Base-by-base conservation (phyloP, 1,284 basidiomycete genomes). In the Moesziomyces parantarcticus region DNA sequence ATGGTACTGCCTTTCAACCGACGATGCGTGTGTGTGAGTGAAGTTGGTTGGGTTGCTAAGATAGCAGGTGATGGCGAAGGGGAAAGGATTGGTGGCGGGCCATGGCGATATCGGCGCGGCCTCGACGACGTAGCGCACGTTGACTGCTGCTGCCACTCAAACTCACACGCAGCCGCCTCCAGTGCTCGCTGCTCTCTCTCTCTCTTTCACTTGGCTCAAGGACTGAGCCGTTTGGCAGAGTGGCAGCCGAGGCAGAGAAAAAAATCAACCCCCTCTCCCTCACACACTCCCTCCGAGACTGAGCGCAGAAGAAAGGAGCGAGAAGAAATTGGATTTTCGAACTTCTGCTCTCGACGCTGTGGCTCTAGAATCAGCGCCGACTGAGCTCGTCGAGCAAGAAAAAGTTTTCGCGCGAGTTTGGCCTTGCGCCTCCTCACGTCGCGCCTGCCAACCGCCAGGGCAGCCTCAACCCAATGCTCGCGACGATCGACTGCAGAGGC, bases 1-100 rank as follows among this genome's bases (percentile, higher is more conserved):
- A 51, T 36, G 47, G 14, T 36, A 52, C 29, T 22, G 50, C 62
- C 59, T 59, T 66, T 65, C 59, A 74, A 74, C 62, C 51, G 51
- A 44, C 40, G 18, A 34, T 56, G 56, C 45, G 39, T 50, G 44
- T 41, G 7, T 48, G 7, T 22, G 39, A 43, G 26, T 16, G 32
- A 36, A 34, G 26, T 46, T 45, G 54, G 48, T n/a, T 47, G 46
- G 45, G 51, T 57, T 71, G 68, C 68, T 58, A 66, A 48, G 43
- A 59, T 62, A 63, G 66, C 66, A 69, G 60, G 58, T 65, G 69
- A 63, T 62, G 63, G 69, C 63, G 50, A 54, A 52, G 52, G 45
- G 41, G 34, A 10, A 54, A 68, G 65, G 50, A 40, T 47, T 47
- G 48, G 21, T 22, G 46, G 25, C 58, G 39, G 43, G 54, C 50